Base-by-base conservation (phyloP, 2,329 filamentous ascomycete species). In the Penicillium decumbens region DNA sequence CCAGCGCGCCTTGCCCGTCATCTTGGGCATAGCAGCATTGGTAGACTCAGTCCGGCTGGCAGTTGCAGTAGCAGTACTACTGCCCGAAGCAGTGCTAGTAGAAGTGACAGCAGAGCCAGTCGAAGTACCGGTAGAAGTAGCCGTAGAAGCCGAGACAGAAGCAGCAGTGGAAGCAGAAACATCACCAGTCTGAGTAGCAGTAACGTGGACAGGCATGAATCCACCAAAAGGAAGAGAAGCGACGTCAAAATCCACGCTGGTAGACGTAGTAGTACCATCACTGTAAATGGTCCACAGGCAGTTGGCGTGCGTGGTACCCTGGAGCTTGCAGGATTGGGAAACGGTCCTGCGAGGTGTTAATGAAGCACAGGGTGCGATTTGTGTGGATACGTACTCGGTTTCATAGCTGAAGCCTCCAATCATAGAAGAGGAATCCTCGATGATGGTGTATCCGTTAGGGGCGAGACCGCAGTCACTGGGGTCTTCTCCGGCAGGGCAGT, bases 1-100 rank as follows among this genome's bases (percentile, higher is more conserved):
- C 55, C 53, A 58, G 37, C 40, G 44, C 4, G 44, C 45, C 18
- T 52, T 52, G 23, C 45, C 53, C 35, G 53, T 56, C 10, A 54
- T 47, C 45, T 49, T 48, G 1, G 53, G 55, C 51, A 56, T 45
- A 38, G 53, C 55, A 24, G 55, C 55, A 12, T 58, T 58, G 6
- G 38, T 35, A 39, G 41, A 46, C 33, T 46, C 23, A 18, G 55
- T 50, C 7, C 42, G 24, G n/a, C 27, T 54, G 2, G 37, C 3
- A 18, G 42, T 46, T 9, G 53, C 49, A 12, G 46, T 38, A 46
- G 40, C 39, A 13, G 29, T 50, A n/a, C 4, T 12, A 13, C 7
- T 27, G 5, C 8, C 32, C 4, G 47, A 45, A 3, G 13, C 32
- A 28, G 50, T 32, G 18, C 29, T 32, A 25, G 49, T 54, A 20